Evolutionary conservation across 208 protist species (phyloP).

Genomic region (Leptomonas seymouri): DNA sequence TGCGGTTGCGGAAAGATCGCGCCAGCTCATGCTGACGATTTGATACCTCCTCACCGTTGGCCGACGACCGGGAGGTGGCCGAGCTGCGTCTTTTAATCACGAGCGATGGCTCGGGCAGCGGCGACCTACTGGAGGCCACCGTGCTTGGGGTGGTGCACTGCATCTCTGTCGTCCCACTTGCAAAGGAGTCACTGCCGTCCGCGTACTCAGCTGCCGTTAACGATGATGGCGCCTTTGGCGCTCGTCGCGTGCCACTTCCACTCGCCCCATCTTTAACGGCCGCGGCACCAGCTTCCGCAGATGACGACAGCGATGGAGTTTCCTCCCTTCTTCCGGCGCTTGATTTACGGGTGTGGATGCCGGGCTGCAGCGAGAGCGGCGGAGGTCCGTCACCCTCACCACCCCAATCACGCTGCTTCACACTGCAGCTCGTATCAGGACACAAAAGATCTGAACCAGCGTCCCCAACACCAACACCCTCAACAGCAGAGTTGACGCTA

Average conservation of each 20-base stretch:
- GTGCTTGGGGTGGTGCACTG: background rate
- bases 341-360: background rate
- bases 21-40: slow-evolving; percentile 31
- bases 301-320: no score
- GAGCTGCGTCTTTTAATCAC: background rate
- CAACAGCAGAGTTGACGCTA: background rate
- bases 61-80: background rate
- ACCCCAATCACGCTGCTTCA: background rate
- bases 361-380: slow-evolving; percentile 1
- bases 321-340: background rate
- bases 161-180: background rate
- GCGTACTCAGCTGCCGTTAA: background rate
- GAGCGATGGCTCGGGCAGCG: slow-evolving; percentile 7
- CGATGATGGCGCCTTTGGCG: background rate
- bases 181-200: background rate
- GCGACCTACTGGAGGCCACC: background rate
- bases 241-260: background rate
- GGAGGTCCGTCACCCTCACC: background rate
- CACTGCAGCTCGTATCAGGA: slow-evolving; percentile 9
- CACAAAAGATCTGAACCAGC: background rate
- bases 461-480: background rate
- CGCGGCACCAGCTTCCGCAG: background rate
- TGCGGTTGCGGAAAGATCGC: slow-evolving; percentile 44
- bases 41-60: slow-evolving; percentile 2
- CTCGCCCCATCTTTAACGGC: background rate